These are phyloP conservation scores for Tephrocybe sp. DNA, from an alignment of 768 basidiomycete species.

Conservation along the genomic window DNA sequence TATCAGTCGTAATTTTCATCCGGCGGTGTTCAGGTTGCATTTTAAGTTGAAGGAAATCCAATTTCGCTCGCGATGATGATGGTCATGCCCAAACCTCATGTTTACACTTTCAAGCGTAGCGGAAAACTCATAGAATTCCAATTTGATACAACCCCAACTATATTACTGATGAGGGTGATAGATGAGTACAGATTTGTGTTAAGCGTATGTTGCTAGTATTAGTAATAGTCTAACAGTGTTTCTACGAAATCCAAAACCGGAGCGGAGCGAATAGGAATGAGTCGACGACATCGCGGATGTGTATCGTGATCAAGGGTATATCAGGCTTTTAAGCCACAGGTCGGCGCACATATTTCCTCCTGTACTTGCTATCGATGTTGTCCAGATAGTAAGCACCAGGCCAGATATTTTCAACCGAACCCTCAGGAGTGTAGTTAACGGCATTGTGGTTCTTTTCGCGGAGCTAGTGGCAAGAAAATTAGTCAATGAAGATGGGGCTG, in stretches of 20 bases:
- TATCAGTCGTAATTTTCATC: slow-evolving; percentile 17
- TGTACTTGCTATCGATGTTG: slow-evolving; percentile 84
- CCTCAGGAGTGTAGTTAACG: slow-evolving; percentile 77
- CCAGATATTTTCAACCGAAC: slow-evolving; percentile 91
- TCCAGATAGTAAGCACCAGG: slow-evolving; percentile 92
- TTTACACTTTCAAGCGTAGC: background rate
- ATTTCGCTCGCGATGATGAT: background rate
- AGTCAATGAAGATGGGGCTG: slow-evolving; percentile 4
- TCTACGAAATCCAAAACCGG: slow-evolving; percentile 10
- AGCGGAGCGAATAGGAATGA: slow-evolving; percentile 6
- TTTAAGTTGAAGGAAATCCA: slow-evolving; percentile 1
- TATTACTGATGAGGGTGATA: background rate
- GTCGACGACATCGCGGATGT: background rate
- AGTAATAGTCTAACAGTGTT: slow-evolving; percentile 13
- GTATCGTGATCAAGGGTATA: slow-evolving; percentile 13
- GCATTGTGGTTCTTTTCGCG: slow-evolving; percentile 97
- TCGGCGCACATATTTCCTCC: slow-evolving; percentile 76
- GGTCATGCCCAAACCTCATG: background rate
- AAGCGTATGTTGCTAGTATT: slow-evolving; percentile 6
- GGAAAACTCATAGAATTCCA: slow-evolving; percentile 3
- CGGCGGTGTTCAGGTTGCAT: slow-evolving; percentile 18
- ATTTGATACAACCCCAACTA: slow-evolving; percentile 10
- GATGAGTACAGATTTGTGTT: slow-evolving; percentile 11
- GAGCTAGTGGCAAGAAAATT: slow-evolving; percentile 49
- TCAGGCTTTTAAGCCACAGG: slow-evolving; percentile 28